Percentiles rank a stretch among this genome's conserved stretches.
phyloP scores from a whole-genome alignment of 169 alveolate genomes.

The Perkinsus marinus region DNA sequence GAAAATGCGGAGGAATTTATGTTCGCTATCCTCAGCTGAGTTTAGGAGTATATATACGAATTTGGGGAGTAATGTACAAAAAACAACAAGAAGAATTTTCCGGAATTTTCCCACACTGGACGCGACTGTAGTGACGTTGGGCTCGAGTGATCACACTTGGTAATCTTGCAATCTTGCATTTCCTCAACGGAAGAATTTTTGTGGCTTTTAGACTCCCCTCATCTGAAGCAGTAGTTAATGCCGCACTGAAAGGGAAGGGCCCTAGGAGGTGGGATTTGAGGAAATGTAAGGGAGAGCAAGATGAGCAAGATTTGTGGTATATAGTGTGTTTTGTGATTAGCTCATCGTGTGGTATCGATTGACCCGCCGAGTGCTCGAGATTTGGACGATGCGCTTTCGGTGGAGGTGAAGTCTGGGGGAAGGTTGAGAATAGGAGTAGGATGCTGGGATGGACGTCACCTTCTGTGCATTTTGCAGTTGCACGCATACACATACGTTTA shows the following conservation, averaged over 20 bases:
- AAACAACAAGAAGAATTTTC: no score
- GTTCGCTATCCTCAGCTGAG: no score
- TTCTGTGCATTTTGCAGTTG: no score
- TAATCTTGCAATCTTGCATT: not conserved
- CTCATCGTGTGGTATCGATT: constrained; percentile 39
- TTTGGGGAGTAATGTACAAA: no score
- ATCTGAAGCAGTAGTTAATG: not conserved
- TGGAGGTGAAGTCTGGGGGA: constrained; percentile 38
- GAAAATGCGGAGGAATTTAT: no score
- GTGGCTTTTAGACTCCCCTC: not conserved
- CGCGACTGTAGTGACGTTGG: no score
- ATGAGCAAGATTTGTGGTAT: not conserved
- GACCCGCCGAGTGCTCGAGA: constrained; percentile 97
- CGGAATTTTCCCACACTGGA: no score
- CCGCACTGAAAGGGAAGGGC: not conserved
- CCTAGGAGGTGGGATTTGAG: not conserved
- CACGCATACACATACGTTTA: no score
- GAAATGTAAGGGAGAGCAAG: not conserved
- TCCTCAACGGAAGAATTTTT: not conserved
- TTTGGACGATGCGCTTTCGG: constrained; percentile 92
- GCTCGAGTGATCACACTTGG: not conserved
- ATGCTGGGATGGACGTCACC: not conserved
- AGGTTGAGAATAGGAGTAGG: not conserved
- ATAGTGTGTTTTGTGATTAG: constrained; percentile 10
- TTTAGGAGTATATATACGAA: no score